phyloP scores from a whole-genome alignment of 2,329 filamentous ascomycete genomes.

The Xylaria sp. region DNA sequence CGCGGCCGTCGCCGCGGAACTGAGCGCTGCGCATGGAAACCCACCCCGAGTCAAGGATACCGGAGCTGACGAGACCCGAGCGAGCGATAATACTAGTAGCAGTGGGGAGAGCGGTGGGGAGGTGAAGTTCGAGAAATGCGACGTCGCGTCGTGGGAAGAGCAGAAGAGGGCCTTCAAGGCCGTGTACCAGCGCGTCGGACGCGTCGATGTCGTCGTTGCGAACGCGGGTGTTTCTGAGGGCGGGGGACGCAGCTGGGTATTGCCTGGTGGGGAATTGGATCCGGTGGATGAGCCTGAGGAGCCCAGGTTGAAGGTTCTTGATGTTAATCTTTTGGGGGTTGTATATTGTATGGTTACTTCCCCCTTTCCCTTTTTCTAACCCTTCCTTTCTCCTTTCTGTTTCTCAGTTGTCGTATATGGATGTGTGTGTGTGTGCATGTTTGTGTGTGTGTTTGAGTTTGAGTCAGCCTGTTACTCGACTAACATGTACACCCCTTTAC shows the following conservation, averaged over 20 bases:
- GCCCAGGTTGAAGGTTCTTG: slow-evolving; percentile 44
- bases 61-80: slow-evolving; percentile 29
- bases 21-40: slow-evolving; percentile 35
- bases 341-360: slow-evolving; percentile 57
- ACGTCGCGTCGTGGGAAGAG: slow-evolving; percentile 54
- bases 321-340: slow-evolving; percentile 54
- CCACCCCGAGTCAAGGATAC: neutral
- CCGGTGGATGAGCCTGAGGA: slow-evolving; percentile 43
- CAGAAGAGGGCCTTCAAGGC: slow-evolving; percentile 52
- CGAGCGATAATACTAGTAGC: neutral
- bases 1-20: slow-evolving; percentile 39
- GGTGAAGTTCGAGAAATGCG: slow-evolving; percentile 50
- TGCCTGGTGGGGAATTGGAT: slow-evolving; percentile 48
- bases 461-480: neutral
- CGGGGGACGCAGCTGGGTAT: slow-evolving; percentile 25
- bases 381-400: neutral
- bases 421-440: neutral
- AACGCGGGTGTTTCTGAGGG: slow-evolving; percentile 61
- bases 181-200: slow-evolving; percentile 49
- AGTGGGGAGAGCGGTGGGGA: neutral
- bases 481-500: slow-evolving; percentile 4
- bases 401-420: neutral
- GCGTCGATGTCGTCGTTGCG: slow-evolving; percentile 60
- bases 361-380: neutral
- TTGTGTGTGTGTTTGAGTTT: no score